Base-by-base conservation (phyloP, 2,329 filamentous ascomycete genomes). In the Macrophomina tecta region DNA sequence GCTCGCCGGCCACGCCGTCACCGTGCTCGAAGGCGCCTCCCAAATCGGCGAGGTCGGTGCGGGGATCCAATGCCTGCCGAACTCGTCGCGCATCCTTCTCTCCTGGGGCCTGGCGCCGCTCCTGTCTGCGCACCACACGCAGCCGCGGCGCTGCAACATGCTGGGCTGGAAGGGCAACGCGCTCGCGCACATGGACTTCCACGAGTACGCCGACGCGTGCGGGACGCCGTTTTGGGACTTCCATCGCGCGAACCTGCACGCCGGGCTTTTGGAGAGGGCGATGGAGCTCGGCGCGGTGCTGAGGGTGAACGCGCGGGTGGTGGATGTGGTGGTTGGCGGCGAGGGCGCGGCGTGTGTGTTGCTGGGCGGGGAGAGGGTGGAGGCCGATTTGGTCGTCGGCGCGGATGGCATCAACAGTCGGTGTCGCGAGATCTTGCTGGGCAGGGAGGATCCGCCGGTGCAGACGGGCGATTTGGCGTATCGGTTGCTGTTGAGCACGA, bases 221-320 rank as follows among this genome's bases (percentile, higher is more conserved):
- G 79, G 79, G 2, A 79, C 76, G 34, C 83, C 79, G 30, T 87
- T 86, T 69, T 84, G 82, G 75, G 84, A 86, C 69, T 86, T 87
- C 48, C 85, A 87, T 69, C 80, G 85, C 9, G 83, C 84, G 2
- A 82, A 85, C 68, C 71, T 87, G 23, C 85, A 87, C 48, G 76
- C 74, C 40, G 81, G 79, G 48, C 75, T 87, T 5, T 70, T 86
- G 2, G 76, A 82, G 3, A 73, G 83, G 42, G 83, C 84, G 4
- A 64, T 77, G 3, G 81, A 84, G 65, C 74, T 87, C 0, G 85
- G 85, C 0, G 83, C 79, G 0, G 73, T 72, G 11, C 69, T 87
- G n/a, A 76, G 78, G 16, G 81, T 81, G 30, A 81, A 79, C 45
- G 75, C 82, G 1, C 77, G 79, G 52, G 82, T 86, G 0, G 74